Base-by-base conservation (phyloP, 2,329 filamentous ascomycete species). In the Hirsutella thompsonii region DNA sequence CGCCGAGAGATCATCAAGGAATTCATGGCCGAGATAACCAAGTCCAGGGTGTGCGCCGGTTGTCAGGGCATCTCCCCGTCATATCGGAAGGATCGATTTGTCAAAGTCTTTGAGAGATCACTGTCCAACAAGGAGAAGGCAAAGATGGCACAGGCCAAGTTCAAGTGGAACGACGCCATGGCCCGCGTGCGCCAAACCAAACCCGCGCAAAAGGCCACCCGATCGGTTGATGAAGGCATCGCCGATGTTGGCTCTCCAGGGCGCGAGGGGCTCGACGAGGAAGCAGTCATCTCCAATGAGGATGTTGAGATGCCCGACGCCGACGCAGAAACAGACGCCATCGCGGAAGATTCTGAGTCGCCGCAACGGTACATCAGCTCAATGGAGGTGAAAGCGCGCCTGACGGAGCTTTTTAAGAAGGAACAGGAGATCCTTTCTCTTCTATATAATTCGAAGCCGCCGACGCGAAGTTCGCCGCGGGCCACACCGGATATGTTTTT, bases 401-500 rank as follows among this genome's bases (percentile, higher is more conserved):
- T 98, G 34, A 70, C 69, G 5, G 70, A 89, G 43, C 70, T 98
- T 1, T 96, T 98, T 55, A 75, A 87, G 47, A 84, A 87, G 46
- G 92, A 98, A 55, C 76, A 82, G 46, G 87, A 94, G 35, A 71
- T 98, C 26, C 60, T 98, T 35, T 72, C 79, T 14, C 69, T 95
- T n/a, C 67, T 98, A 4, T 98, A 95, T 63, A 83, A 80, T 55
- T 82, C 85, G 16, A 79, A 82, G 43, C 77, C 81, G 4, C 58
- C 60, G 8, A 67, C 71, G 4, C 79, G 76, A 55, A 75, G 71
- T 42, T 63, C 69, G 30, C 62, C 63, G 6, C 66, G 66, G 16
- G 67, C 87, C n/a, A 78, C 68, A 2, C 76, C 86, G 2, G 84
- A 94, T 49, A 94, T 96, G 80, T 96, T 98, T 64, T 98, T 98